Conservation (phyloP, 768 basidiomycete species). For the Cubamyces sp. region DNA sequence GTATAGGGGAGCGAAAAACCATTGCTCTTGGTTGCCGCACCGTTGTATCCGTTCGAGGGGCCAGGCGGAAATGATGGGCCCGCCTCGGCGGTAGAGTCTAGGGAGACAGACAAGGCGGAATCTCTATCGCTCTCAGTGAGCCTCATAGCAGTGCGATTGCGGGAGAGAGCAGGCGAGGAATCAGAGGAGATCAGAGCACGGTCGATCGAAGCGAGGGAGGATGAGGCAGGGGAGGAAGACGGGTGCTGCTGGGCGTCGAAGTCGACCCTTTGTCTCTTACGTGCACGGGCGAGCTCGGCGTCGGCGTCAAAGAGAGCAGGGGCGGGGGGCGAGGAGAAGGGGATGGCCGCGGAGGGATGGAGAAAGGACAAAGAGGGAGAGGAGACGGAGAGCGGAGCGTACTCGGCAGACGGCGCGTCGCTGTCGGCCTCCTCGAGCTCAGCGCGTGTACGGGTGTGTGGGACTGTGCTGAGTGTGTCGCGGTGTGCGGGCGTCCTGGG, state of each 20-base stretch:
- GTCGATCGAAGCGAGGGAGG: slow-evolving; percentile 29
- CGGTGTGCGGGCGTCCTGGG: slow-evolving; percentile 9
- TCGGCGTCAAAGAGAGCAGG: slow-evolving; percentile 18
- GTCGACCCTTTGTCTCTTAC: slow-evolving; percentile 35
- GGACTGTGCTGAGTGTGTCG: slow-evolving; percentile 52
- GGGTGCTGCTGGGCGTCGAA: slow-evolving; percentile 22
- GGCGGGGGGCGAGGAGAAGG: slow-evolving; percentile 17
- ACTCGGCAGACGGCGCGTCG: slow-evolving; percentile 26
- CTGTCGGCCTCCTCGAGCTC: slow-evolving; percentile 56
- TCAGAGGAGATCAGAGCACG: slow-evolving; percentile 29
- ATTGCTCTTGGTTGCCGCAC: slow-evolving; percentile 27
- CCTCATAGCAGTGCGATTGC: slow-evolving; percentile 26
- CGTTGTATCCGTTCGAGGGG: slow-evolving; percentile 33
- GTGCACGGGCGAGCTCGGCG: slow-evolving; percentile 29
- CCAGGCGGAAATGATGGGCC: slow-evolving; percentile 28
- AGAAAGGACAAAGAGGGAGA: slow-evolving; percentile 33
- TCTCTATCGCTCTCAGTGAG: slow-evolving; percentile 32
- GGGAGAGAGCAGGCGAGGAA: slow-evolving; percentile 18
- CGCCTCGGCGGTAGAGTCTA: slow-evolving; percentile 28
- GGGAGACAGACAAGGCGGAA: slow-evolving; percentile 31
- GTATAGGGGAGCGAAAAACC: slow-evolving; percentile 29
- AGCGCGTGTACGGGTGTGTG: slow-evolving; percentile 64
- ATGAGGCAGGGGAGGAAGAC: slow-evolving; percentile 15
- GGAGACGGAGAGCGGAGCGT: slow-evolving; percentile 29
- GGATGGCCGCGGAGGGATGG: slow-evolving; percentile 30